phyloP scores from a whole-genome alignment of 768 basidiomycete genomes.

The Boletus speciosus region DNA sequence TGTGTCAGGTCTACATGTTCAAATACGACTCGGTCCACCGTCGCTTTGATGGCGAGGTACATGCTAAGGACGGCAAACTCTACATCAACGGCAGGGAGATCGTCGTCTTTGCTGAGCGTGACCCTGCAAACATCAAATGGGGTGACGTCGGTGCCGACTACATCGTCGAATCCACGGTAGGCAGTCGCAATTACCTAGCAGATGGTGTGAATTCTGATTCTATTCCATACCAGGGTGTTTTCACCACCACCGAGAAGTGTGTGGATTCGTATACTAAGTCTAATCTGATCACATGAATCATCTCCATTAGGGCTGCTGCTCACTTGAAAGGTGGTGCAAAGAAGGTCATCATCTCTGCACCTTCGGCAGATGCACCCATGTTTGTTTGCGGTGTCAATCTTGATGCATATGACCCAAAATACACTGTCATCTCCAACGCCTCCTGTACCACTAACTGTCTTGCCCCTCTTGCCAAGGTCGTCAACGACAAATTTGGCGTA shows the following conservation, averaged over 20 bases:
- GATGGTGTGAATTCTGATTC: conserved; percentile 1
- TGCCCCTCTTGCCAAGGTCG: conserved; percentile 97
- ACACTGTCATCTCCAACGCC: conserved; percentile 95
- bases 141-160: conserved; percentile 78
- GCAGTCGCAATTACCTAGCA: conserved; percentile 19
- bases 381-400: conserved; percentile 95
- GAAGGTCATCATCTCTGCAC: conserved; percentile 99
- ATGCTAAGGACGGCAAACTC: conserved; percentile 86
- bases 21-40: conserved; percentile 95
- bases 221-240: conserved; percentile 66
- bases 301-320: conserved; percentile 62
- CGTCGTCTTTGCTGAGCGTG: conserved; percentile 77
- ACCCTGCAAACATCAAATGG: conserved; percentile 88
- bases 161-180: conserved; percentile 91
- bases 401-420: conserved; percentile 82
- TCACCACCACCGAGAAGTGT: conserved; percentile 89
- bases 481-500: conserved; percentile 96
- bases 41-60: conserved; percentile 82
- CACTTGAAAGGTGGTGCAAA: conserved; percentile 99
- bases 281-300: not conserved
- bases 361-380: conserved; percentile 96
- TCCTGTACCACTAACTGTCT: conserved; percentile 99
- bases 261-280: conserved; percentile 27
- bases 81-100: conserved; percentile 76
- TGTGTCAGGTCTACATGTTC: conserved; percentile 90